Conservation (phyloP, 2,329 filamentous ascomycete species). For the Beauveria brongniartii region DNA sequence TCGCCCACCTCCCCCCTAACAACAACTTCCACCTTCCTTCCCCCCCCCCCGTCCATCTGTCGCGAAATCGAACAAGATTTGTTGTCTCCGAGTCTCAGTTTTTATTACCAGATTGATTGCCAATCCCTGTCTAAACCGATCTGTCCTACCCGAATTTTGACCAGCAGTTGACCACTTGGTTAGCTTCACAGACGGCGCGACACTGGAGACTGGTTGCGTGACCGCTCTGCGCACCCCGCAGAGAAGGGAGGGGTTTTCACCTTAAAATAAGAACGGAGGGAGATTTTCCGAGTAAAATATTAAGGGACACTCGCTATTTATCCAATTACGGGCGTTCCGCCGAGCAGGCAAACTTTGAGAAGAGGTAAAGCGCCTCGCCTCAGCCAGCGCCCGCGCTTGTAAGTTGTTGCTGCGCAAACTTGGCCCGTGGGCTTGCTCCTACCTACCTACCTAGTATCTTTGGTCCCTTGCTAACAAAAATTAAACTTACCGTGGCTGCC, state of each 20-base stretch:
- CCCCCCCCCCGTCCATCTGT: neutral
- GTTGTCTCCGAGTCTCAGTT: neutral
- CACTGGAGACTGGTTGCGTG: too few species aligned
- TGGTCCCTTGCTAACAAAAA: too few species aligned
- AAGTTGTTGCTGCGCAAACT: constrained; percentile 1
- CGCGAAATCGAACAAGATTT: neutral
- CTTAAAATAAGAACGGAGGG: too few species aligned
- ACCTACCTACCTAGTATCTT: neutral
- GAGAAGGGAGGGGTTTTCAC: too few species aligned
- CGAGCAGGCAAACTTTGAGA: neutral
- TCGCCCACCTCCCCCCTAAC: neutral
- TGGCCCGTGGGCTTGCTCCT: neutral
- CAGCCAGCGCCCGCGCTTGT: constrained; percentile 3
- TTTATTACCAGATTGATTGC: too few species aligned
- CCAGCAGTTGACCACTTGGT: too few species aligned
- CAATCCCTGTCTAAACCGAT: neutral
- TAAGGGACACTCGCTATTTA: neutral
- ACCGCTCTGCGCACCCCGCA: too few species aligned
- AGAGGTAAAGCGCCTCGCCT: neutral
- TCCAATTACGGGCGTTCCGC: neutral
- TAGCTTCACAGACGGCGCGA: too few species aligned
- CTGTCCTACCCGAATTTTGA: neutral
- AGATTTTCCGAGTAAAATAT: neutral
- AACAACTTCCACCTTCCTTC: neutral
- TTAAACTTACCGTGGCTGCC: neutral